Percentiles rank a stretch among this genome's conserved stretches.
Conservation (phyloP, 805 yeast species). For the Cyberlindnera euphorbiae region DNA sequence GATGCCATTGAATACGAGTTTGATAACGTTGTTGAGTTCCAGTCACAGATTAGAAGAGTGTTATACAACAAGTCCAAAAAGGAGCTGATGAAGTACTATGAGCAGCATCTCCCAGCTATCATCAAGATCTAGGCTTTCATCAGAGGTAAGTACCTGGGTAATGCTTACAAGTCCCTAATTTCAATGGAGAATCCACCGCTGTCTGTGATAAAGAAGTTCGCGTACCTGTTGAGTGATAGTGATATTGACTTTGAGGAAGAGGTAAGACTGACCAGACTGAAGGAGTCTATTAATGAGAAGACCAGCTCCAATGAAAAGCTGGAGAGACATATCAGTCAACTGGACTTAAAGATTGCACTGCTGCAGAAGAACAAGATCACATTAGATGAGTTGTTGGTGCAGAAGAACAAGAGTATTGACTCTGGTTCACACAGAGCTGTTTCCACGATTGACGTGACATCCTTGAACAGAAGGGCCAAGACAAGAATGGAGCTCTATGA, state of each 20-base stretch:
- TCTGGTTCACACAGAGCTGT: slow-evolving; percentile 4
- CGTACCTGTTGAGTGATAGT: slow-evolving; percentile 65
- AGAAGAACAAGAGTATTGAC: slow-evolving; percentile 30
- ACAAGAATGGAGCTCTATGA: slow-evolving; percentile 65
- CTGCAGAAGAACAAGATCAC: slow-evolving; percentile 76
- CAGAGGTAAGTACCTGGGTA: slow-evolving; percentile 60
- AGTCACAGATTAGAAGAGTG: slow-evolving; percentile 49
- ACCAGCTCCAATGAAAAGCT: slow-evolving; percentile 67
- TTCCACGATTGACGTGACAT: slow-evolving; percentile 22
- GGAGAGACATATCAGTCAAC: slow-evolving; percentile 68
- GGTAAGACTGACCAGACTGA: slow-evolving; percentile 56
- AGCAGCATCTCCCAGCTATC: slow-evolving; percentile 49
- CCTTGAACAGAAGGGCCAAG: slow-evolving; percentile 31
- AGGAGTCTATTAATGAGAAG: slow-evolving; percentile 64
- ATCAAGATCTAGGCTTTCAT: slow-evolving; percentile 71
- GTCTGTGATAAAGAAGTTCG: slow-evolving; percentile 69
- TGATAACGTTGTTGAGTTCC: slow-evolving; percentile 41
- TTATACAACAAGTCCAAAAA: slow-evolving; percentile 33
- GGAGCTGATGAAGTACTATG: slow-evolving; percentile 43
- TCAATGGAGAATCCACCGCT: slow-evolving; percentile 73
- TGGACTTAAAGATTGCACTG: slow-evolving; percentile 73
- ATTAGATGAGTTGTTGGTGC: slow-evolving; percentile 56
- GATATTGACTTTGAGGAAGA: slow-evolving; percentile 76
- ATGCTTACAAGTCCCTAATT: slow-evolving; percentile 69
- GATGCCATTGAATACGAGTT: slow-evolving; percentile 48